Conservation (phyloP, 2,329 filamentous ascomycete genomes). For the Fusarium torreyae region DNA sequence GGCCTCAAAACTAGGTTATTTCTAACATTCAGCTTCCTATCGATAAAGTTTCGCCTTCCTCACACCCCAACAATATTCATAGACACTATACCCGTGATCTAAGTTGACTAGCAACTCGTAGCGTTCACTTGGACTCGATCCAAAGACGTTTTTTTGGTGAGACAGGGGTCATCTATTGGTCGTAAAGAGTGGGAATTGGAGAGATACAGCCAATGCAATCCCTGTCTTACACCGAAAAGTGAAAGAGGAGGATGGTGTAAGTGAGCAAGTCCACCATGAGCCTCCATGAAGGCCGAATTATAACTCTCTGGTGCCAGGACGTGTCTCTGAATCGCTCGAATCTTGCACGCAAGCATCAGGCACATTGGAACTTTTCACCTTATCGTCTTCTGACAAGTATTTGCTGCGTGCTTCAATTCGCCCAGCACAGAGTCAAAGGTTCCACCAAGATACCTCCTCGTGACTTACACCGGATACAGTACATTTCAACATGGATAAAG, state of each 20-base stretch:
- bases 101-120: conserved; percentile 26
- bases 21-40: conserved; percentile 12
- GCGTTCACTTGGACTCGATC: conserved; percentile 26
- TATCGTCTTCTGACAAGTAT: conserved; percentile 57
- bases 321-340: conserved; percentile 57
- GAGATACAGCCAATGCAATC: conserved; percentile 49
- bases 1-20: conserved; percentile 17
- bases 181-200: conserved; percentile 33
- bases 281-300: conserved; percentile 57
- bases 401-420: conserved; percentile 57
- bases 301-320: conserved; percentile 58
- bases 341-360: conserved; percentile 58
- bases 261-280: conserved; percentile 55
- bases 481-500: conserved; percentile 58
- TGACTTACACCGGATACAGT: conserved; percentile 57
- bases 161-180: conserved; percentile 52
- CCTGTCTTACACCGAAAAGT: conserved; percentile 37
- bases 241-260: conserved; percentile 56
- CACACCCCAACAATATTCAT: conserved; percentile 24
- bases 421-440: conserved; percentile 56
- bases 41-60: conserved; percentile 30
- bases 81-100: conserved; percentile 32
- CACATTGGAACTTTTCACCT: conserved; percentile 59
- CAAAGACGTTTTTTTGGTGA: conserved; percentile 50
- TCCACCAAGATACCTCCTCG: conserved; percentile 57